phyloP scores from a whole-genome alignment of 768 basidiomycete species.

The Agaricus blazei region DNA sequence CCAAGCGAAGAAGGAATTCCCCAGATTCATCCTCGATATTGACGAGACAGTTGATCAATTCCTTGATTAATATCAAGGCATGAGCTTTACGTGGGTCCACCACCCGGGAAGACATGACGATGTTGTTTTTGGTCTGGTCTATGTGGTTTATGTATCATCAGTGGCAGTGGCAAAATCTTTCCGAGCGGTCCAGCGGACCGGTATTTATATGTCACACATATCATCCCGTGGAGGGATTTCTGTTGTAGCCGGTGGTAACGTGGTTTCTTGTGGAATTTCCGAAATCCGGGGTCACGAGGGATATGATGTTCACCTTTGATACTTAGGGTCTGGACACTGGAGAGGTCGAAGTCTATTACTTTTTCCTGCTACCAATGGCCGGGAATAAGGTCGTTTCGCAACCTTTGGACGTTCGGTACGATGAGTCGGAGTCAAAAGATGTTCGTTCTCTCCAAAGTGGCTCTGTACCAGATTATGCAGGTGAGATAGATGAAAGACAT shows the following conservation, averaged over 20 bases:
- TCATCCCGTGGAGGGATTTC: background rate
- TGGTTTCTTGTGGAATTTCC: background rate
- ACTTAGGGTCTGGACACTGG: too few species aligned
- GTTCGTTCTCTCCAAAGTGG: slow-evolving; percentile 29
- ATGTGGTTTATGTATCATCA: slow-evolving; percentile 1
- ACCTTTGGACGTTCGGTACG: slow-evolving; percentile 4
- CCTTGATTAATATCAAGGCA: slow-evolving; percentile 25
- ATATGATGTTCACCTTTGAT: background rate
- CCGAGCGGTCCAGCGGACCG: slow-evolving; percentile 16
- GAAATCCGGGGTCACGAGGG: background rate
- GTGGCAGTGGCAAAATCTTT: background rate
- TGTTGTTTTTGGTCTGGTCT: background rate
- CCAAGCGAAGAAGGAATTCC: slow-evolving; percentile 42
- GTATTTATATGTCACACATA: slow-evolving; percentile 1
- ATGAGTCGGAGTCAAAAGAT: slow-evolving; percentile 24
- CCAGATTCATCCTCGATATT: slow-evolving; percentile 50
- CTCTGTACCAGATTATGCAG: slow-evolving; percentile 13
- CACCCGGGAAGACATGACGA: slow-evolving; percentile 26
- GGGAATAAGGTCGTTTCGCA: background rate
- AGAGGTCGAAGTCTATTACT: background rate
- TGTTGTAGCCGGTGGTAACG: background rate
- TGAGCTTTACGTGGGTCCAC: slow-evolving; percentile 24
- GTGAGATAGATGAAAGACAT: background rate
- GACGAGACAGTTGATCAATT: slow-evolving; percentile 38
- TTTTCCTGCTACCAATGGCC: background rate